These are phyloP conservation scores for Blastobotrys peoriensis DNA, from an alignment of 805 yeast species.

Conservation along the genomic window DNA sequence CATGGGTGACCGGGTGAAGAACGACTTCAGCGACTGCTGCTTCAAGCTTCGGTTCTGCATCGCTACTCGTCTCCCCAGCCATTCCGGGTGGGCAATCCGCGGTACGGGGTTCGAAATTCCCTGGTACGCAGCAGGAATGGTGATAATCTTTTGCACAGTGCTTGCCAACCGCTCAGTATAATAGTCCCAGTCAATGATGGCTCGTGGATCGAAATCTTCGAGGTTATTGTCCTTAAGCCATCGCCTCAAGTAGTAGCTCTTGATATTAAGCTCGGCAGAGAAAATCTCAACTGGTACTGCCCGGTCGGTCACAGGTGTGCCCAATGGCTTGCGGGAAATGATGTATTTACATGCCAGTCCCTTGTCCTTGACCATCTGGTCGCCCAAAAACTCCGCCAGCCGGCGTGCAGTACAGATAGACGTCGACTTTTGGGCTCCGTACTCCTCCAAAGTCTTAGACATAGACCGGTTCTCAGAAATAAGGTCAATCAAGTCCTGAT, in stretches of 20 bases:
- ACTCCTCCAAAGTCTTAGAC: constrained; percentile 87
- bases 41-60: constrained; percentile 59
- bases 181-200: constrained; percentile 88
- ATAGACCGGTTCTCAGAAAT: constrained; percentile 95
- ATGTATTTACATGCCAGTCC: constrained; percentile 94
- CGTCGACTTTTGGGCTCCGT: constrained; percentile 85
- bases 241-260: constrained; percentile 63
- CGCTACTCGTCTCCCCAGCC: constrained; percentile 68
- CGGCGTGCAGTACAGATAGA: constrained; percentile 93
- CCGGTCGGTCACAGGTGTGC: constrained; percentile 90
- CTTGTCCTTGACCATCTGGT: constrained; percentile 92
- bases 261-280: constrained; percentile 69
- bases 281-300: constrained; percentile 96
- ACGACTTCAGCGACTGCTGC: constrained; percentile 58
- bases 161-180: constrained; percentile 87
- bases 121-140: constrained; percentile 96
- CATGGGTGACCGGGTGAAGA: constrained; percentile 45
- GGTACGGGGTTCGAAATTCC: constrained; percentile 88
- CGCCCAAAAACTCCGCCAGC: constrained; percentile 90
- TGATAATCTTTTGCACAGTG: constrained; percentile 87
- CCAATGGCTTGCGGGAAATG: constrained; percentile 74
- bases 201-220: constrained; percentile 78
- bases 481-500: constrained; percentile 87
- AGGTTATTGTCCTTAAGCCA: constrained; percentile 81
- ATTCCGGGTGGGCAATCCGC: constrained; percentile 86